Percentiles rank a stretch among this genome's conserved stretches.
phyloP scores from a whole-genome alignment of 75 land plant species.

The Pinus albicaulis region DNA sequence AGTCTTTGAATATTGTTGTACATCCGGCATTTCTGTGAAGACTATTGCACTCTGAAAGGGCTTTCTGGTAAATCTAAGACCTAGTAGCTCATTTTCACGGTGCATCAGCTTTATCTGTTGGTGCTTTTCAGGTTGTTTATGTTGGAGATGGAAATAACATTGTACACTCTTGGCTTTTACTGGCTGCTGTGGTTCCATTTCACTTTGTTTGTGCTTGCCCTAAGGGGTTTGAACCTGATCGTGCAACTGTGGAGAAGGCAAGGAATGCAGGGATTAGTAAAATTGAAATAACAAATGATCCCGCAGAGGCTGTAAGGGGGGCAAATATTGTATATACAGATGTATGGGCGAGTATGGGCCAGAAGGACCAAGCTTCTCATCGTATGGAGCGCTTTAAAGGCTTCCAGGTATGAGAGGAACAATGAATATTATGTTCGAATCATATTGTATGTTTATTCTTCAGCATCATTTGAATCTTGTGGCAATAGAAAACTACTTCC shows the following conservation, averaged over 20 bases:
- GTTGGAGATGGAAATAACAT: conserved; percentile 98
- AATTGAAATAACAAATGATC: conserved; percentile 90
- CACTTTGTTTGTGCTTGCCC: conserved; percentile 99
- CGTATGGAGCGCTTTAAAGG: conserved; percentile 82
- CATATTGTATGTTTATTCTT: neutral
- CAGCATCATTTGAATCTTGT: neutral
- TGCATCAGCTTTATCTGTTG: neutral
- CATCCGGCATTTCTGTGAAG: neutral
- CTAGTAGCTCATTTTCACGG: neutral
- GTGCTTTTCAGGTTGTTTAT: conserved; percentile 68
- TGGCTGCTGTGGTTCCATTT: conserved; percentile 87
- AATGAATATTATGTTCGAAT: neutral
- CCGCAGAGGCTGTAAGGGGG: conserved; percentile 81
- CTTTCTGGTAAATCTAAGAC: neutral
- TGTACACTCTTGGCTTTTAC: conserved; percentile 91
- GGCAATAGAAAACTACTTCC: neutral
- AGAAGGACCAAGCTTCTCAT: conserved; percentile 89
- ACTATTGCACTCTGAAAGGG: neutral
- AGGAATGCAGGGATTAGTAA: conserved; percentile 68
- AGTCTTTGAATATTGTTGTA: neutral
- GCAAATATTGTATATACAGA: conserved; percentile 95
- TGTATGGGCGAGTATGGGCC: conserved; percentile 99
- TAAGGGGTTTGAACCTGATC: conserved; percentile 91
- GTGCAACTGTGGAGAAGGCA: conserved; percentile 71
- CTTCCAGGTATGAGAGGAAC: conserved; percentile 68